Percentiles rank a stretch among this genome's conserved stretches.
Conservation (phyloP, 2,329 filamentous ascomycete species). For the Nectriaceae sp. region DNA sequence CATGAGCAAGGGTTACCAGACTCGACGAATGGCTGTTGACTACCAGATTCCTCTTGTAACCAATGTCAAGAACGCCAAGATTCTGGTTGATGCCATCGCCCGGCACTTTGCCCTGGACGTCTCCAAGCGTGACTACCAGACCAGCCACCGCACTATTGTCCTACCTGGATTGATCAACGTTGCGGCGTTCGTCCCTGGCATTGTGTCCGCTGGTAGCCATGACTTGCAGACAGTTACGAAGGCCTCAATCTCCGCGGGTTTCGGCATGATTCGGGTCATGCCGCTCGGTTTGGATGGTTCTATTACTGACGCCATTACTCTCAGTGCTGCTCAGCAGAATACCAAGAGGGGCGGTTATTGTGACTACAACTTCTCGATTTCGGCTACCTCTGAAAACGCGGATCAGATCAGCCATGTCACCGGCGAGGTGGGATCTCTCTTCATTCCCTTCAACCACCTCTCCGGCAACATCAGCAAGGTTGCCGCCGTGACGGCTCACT, state of each 20-base stretch:
- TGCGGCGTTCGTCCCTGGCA: conserved; percentile 76
- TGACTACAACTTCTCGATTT: conserved; percentile 80
- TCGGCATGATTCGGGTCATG: conserved; percentile 80
- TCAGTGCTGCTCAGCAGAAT: conserved; percentile 73
- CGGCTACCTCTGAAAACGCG: conserved; percentile 71
- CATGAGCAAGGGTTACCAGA: conserved; percentile 97
- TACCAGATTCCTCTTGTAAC: conserved; percentile 96
- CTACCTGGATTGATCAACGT: conserved; percentile 78
- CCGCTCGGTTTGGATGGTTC: conserved; percentile 72
- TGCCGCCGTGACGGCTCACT: conserved; percentile 76
- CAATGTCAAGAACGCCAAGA: conserved; percentile 99
- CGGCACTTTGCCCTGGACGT: conserved; percentile 86
- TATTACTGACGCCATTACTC: conserved; percentile 70
- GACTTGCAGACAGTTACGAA: conserved; percentile 72
- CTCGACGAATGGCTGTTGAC: conserved; percentile 95
- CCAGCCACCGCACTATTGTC: conserved; percentile 76
- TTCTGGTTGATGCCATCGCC: conserved; percentile 90
- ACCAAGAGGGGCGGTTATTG: conserved; percentile 68
- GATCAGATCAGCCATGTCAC: conserved; percentile 74
- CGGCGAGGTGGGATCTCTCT: conserved; percentile 75
- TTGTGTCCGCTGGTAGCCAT: conserved; percentile 63
- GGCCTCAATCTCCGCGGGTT: conserved; percentile 73
- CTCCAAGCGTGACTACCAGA: conserved; percentile 84
- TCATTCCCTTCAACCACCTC: conserved; percentile 81
- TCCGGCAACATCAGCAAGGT: conserved; percentile 85